Conservation (phyloP, 129 eudicot genomes). For the Ambrosia trifida region DNA sequence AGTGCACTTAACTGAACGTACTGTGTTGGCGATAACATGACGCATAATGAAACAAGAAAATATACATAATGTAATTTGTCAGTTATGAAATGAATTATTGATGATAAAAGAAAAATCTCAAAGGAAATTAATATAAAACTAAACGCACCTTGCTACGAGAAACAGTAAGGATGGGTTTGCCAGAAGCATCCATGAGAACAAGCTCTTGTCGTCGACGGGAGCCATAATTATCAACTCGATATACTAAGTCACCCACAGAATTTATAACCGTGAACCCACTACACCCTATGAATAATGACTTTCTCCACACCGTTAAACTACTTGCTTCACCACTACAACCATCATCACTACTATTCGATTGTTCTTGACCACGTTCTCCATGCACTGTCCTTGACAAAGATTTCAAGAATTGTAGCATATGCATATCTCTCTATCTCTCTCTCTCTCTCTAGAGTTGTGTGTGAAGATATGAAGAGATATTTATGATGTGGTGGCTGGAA, state of each 20-base stretch:
- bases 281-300: slow-evolving; percentile 70
- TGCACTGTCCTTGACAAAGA: slow-evolving; percentile 58
- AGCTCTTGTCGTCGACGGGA: slow-evolving; percentile 43
- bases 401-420: slow-evolving; percentile 48
- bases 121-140: not conserved
- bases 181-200: slow-evolving; percentile 72
- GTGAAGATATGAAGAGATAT: slow-evolving; percentile 24
- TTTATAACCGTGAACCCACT: slow-evolving; percentile 84
- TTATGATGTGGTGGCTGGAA: slow-evolving; percentile 26
- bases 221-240: slow-evolving; percentile 75
- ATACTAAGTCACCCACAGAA: slow-evolving; percentile 63
- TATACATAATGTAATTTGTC: too few relatives aligned
- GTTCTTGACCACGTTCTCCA: slow-evolving; percentile 34
- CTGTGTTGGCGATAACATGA: not conserved
- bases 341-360: slow-evolving; percentile 11
- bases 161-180: slow-evolving; percentile 60
- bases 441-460: slow-evolving; percentile 8
- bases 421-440: not conserved
- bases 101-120: too few relatives aligned
- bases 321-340: slow-evolving; percentile 11
- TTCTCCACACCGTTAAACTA: slow-evolving; percentile 81
- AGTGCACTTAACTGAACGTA: not conserved
- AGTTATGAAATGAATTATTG: too few relatives aligned
- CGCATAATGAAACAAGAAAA: too few relatives aligned
- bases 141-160: slow-evolving; percentile 64